Conservation (phyloP, 805 yeast species). For the Hanseniaspora clermontiae region DNA sequence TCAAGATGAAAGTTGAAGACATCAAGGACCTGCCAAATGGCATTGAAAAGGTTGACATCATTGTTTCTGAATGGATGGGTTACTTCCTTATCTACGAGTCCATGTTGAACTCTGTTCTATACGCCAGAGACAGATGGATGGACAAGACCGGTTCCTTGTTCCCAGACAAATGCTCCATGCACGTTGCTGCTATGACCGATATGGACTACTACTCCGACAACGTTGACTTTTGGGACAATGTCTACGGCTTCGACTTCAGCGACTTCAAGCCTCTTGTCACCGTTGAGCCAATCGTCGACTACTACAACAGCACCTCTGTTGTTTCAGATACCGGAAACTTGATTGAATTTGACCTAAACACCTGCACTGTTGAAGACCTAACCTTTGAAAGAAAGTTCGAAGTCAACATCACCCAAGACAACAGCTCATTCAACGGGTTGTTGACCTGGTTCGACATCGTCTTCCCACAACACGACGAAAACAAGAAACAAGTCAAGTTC, state of each 20-base stretch:
- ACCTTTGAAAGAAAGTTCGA: constrained; percentile 62
- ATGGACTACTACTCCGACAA: constrained; percentile 84
- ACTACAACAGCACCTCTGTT: constrained; percentile 69
- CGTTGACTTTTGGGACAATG: constrained; percentile 88
- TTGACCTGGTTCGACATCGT: constrained; percentile 92
- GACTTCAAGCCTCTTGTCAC: constrained; percentile 79
- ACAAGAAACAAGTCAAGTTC: constrained; percentile 52
- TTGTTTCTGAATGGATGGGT: constrained; percentile 99
- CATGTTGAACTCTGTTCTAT: constrained; percentile 90
- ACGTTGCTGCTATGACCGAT: constrained; percentile 86
- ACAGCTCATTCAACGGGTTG: constrained; percentile 57
- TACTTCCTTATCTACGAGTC: constrained; percentile 90
- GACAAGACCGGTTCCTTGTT: constrained; percentile 69
- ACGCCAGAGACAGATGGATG: constrained; percentile 84
- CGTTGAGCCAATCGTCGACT: constrained; percentile 90
- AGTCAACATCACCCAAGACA: constrained; percentile 62
- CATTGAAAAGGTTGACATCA: constrained; percentile 71
- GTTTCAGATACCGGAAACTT: constrained; percentile 60
- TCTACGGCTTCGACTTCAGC: constrained; percentile 90
- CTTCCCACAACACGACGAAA: constrained; percentile 46
- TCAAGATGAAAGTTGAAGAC: constrained; percentile 91
- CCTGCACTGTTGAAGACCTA: constrained; percentile 69
- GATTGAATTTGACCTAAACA: constrained; percentile 78
- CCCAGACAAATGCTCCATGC: constrained; percentile 87
- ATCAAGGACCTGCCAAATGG: constrained; percentile 56